Conservation (phyloP, 179 eudicot species). For the Monotropa hypopitys region DNA sequence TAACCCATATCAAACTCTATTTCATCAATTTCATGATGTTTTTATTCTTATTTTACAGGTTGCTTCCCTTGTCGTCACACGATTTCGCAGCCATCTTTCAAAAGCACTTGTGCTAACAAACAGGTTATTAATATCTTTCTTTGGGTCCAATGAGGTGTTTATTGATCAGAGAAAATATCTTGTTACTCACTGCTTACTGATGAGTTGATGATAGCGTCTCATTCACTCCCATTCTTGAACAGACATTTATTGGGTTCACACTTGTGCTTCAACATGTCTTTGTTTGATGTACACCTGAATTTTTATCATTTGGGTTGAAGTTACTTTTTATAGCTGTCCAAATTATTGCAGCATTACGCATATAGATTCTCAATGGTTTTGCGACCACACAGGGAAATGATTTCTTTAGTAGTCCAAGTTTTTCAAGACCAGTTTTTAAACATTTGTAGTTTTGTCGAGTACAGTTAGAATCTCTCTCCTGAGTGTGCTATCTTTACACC, state of each 20-base stretch:
- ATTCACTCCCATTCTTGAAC: neutral
- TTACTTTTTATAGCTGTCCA: neutral
- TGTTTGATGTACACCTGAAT: neutral
- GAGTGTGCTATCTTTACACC: neutral
- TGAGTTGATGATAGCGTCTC: neutral
- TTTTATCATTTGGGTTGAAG: neutral
- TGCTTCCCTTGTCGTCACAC: conserved; percentile 62
- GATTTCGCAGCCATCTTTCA: conserved; percentile 76
- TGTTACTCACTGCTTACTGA: neutral
- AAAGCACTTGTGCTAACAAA: conserved; percentile 83
- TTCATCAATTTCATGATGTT: conserved; percentile 5
- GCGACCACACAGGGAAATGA: neutral
- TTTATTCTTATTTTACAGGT: conserved; percentile 32
- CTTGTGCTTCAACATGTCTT: neutral
- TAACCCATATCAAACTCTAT: neutral
- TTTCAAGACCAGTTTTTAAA: neutral
- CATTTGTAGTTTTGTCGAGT: neutral
- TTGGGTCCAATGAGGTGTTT: neutral
- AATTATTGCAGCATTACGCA: neutral
- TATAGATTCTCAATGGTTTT: neutral
- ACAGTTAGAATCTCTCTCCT: neutral
- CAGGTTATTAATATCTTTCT: conserved; percentile 29
- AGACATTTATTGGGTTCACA: neutral
- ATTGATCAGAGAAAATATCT: neutral
- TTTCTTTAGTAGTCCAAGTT: neutral